Percentiles rank a stretch among this genome's conserved stretches.
phyloP scores from a whole-genome alignment of 75 land plant genomes.

The Picea sitchensis region DNA sequence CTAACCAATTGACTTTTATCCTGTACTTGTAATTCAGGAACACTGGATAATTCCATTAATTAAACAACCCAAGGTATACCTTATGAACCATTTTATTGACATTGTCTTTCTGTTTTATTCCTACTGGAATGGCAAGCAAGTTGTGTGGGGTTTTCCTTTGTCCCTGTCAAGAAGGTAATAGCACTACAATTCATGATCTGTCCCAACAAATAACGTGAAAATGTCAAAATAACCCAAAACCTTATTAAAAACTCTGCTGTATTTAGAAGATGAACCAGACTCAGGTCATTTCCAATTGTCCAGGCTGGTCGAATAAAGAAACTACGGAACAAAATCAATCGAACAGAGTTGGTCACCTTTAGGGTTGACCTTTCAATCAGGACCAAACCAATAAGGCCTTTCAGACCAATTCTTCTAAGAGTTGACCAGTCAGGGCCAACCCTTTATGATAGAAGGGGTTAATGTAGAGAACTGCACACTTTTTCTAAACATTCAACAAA shows the following conservation, averaged over 20 bases:
- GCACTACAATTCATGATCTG: not conserved
- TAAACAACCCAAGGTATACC: slow-evolving; percentile 18
- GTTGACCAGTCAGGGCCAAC: not conserved
- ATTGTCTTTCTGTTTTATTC: slow-evolving; percentile 72
- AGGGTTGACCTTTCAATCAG: no score
- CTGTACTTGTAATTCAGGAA: not conserved
- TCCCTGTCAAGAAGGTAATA: slow-evolving; percentile 1
- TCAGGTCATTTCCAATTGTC: not conserved
- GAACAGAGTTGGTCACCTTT: no score
- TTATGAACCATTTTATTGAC: slow-evolving; percentile 75
- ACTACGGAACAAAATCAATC: no score
- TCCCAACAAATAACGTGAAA: not conserved
- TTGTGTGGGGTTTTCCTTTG: slow-evolving; percentile 21
- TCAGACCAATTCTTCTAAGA: no score
- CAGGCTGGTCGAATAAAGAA: not conserved
- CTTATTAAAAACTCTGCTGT: not conserved
- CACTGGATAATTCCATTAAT: not conserved
- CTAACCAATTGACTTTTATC: not conserved
- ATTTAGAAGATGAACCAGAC: not conserved
- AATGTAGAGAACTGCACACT: not conserved
- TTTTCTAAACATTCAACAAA: not conserved
- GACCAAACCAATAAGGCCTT: no score
- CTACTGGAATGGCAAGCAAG: slow-evolving; percentile 83
- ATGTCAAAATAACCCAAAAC: not conserved
- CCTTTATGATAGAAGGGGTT: not conserved